These are phyloP conservation scores for Coniophora puteana DNA, from an alignment of 1,284 basidiomycete species.

Conservation along the genomic window DNA sequence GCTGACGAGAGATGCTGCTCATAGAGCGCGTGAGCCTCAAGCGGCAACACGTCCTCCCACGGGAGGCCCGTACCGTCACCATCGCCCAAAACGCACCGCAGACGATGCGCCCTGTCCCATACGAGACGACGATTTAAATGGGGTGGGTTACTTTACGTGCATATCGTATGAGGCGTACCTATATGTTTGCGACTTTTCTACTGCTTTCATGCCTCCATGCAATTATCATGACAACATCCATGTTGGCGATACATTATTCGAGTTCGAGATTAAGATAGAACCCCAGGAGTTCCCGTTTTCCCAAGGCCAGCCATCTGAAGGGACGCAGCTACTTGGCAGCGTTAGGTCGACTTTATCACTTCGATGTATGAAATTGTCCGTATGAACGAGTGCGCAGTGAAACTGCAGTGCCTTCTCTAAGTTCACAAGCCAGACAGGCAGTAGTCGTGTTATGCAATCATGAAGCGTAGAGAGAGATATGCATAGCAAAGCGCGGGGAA, in stretches of 20 bases:
- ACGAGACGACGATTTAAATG: constrained; percentile 80
- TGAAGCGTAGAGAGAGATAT: too few species aligned
- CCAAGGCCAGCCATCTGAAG: too few species aligned
- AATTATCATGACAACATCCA: constrained; percentile 14
- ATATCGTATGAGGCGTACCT: constrained; percentile 7
- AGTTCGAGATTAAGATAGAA: not conserved
- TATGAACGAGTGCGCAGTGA: too few species aligned
- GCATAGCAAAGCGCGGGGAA: too few species aligned
- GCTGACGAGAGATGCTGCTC: not conserved
- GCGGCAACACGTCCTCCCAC: constrained; percentile 84
- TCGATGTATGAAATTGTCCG: too few species aligned
- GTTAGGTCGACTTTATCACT: too few species aligned
- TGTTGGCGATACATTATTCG: not conserved
- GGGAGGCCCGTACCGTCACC: constrained; percentile 78
- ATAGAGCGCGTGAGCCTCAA: constrained; percentile 82
- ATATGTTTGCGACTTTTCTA: constrained; percentile 15
- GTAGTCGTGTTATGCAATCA: too few species aligned
- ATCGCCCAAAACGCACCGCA: constrained; percentile 80
- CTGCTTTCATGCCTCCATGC: constrained; percentile 12
- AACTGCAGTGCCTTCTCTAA: too few species aligned
- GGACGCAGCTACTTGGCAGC: too few species aligned
- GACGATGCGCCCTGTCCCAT: constrained; percentile 90
- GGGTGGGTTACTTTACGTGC: constrained; percentile 9
- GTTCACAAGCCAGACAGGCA: too few species aligned
- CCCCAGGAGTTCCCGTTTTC: not conserved